Evolutionary conservation across 805 yeast species (phyloP), one percentile per base, ranked within the genome.

Genomic region (Wickerhamiella musiphila): DNA sequence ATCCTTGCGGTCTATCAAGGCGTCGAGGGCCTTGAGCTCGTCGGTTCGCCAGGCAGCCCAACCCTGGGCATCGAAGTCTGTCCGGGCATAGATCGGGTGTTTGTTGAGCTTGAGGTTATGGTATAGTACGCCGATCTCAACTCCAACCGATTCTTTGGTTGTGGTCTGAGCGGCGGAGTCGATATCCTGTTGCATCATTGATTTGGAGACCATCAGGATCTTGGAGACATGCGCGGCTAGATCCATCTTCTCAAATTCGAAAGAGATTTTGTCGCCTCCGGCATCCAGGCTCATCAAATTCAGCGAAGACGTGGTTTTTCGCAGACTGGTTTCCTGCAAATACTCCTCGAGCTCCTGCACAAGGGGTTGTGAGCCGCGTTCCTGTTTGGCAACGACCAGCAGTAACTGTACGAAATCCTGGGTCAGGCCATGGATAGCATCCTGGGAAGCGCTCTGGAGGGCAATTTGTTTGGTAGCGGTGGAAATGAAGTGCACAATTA

Each of bases 121-220:
- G 21, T 35, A 38, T 15, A 40, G 35, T 21, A 18, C 35, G 26
- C 37, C 34, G 23, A 60, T 31, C 29, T 60, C 65, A 6, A 45
- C 37, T 29, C 59, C 51, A 2, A 56, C 43, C 2, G 32, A 27
- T 1, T 35, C 27, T 28, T 61, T 66, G 8, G 57, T 57, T 1
- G 68, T 55, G 2, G 46, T 18, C 13, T 54, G 58, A 37, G 63
- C 66, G 27, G 57, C 46, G 18, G 52, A 52, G 26, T 58, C 49
- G 2, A 74, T 50, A 44, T 72, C 79, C 25, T 60, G 63, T 44
- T 75, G 82, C 8, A 78, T 36, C 32, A 60, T 57, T 1, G 57
- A 41, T 3, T 54, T 58, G 31, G 69, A 68, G 2, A 69, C 56
- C 4, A 48, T 45, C 45, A 77, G 73, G n/a, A 76, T 33, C 3